Base-by-base conservation (phyloP, 2,329 filamentous ascomycete genomes). In the Calonectria henricotiae region DNA sequence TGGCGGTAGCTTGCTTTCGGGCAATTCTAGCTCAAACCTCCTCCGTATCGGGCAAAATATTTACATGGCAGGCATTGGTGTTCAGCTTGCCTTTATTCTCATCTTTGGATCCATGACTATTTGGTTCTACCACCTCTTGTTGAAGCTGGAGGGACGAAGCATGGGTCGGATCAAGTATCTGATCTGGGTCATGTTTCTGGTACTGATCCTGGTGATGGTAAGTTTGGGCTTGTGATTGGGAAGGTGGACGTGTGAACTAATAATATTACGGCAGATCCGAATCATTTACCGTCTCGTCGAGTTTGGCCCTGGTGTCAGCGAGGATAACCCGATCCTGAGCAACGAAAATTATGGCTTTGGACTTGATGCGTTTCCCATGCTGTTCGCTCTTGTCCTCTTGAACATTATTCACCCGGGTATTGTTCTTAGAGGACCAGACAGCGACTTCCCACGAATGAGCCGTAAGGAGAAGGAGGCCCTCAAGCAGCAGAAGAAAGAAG, bases 241-340 rank as follows among this genome's bases (percentile, higher is more conserved):
- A 32, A 32, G 20, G 9, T 20, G 43, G 39, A 32, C 25, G 9
- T 67, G 49, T 30, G 9, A 41, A 67, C 73, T 58, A 62, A 73
- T 43, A 17, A 23, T 23, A 67, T 62, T 15, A 46, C 23, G 17
- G 7, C 62, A 88, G 84, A 78, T 86, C 32, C 87, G 90, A 39
- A 91, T 92, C 77, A 85, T 90, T 72, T 92, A 87, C 79, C 88
- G 89, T 35, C 82, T 92, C 2, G 79, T 84, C 63, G 89, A 92
- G 77, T 92, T 88, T 74, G 82, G 83, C 0, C 80, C 82, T 4
- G 87, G 87, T 12, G 75, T 86, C 23, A 79, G 80, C 46, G 74
- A 77, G 6, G 73, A 79, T n/a, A 88, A 87, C 75, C 80, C 82
- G 0, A 80, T 89, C 23, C 84, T 86, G 0, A 83, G 79, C 47